Evolutionary conservation across 2,329 filamentous ascomycete genomes (phyloP).

Genomic region (Neonectria sp.): DNA sequence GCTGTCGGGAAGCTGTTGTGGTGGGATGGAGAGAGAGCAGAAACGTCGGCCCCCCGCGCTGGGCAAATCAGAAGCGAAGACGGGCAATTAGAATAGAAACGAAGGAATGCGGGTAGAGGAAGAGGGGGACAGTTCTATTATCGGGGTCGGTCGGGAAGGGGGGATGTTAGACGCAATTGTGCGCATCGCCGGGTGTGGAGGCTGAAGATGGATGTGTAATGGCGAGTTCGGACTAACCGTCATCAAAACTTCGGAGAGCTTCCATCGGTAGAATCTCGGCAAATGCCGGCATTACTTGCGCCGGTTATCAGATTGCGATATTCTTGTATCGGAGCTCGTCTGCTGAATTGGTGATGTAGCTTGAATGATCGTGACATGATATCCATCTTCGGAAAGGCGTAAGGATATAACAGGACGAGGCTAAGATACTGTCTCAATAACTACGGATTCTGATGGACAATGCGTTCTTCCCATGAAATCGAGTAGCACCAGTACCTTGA

Average conservation of each 20-base stretch:
- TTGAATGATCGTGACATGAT: background rate
- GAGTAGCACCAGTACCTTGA: background rate
- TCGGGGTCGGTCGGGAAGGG: constrained; percentile 28
- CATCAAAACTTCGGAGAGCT: constrained; percentile 51
- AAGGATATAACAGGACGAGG: background rate
- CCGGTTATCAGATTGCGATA: constrained; percentile 42
- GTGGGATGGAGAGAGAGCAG: constrained; percentile 28
- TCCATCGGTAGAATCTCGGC: constrained; percentile 51
- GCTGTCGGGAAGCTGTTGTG: constrained; percentile 35
- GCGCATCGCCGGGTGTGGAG: constrained; percentile 52
- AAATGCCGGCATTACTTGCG: constrained; percentile 32
- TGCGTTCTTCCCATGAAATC: background rate
- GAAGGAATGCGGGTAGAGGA: constrained; percentile 17
- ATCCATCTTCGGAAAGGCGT: background rate
- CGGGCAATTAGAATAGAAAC: constrained; percentile 37
- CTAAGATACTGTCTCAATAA: background rate
- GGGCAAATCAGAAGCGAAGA: constrained; percentile 35
- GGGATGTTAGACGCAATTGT: constrained; percentile 45
- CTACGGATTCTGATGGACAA: background rate
- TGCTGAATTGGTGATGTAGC: constrained; percentile 9
- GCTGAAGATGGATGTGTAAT: constrained; percentile 52
- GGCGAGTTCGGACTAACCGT: constrained; percentile 49
- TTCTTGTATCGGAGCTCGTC: constrained; percentile 38
- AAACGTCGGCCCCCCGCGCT: constrained; percentile 45
- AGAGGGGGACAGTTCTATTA: constrained; percentile 18